These are phyloP conservation scores for Yarrowia deformans DNA, from an alignment of 805 yeast species.

Conservation along the genomic window DNA sequence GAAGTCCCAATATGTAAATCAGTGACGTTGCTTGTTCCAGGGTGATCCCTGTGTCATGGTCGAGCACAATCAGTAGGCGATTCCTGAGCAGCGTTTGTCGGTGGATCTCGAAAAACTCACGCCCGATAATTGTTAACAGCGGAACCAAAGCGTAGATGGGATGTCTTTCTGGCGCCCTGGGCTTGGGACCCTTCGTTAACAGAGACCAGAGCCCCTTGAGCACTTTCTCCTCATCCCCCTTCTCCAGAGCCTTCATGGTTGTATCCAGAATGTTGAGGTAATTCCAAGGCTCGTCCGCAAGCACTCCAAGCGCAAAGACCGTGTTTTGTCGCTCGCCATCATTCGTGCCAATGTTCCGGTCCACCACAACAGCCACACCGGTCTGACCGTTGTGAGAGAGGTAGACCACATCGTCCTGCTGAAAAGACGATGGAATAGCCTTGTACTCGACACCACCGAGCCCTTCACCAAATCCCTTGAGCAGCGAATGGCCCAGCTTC, in stretches of 20 bases:
- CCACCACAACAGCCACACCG: slow-evolving; percentile 33
- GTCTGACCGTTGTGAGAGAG: slow-evolving; percentile 10
- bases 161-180: slow-evolving; percentile 21
- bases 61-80: slow-evolving; percentile 19
- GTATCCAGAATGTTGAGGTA: slow-evolving; percentile 23
- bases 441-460: slow-evolving; percentile 28
- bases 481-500: slow-evolving; percentile 35
- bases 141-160: slow-evolving; percentile 27
- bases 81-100: slow-evolving; percentile 23
- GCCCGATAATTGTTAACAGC: slow-evolving; percentile 5
- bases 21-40: slow-evolving; percentile 23
- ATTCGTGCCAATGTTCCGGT: slow-evolving; percentile 7
- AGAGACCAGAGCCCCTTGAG: slow-evolving; percentile 7
- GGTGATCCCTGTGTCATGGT: slow-evolving; percentile 13
- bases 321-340: slow-evolving; percentile 22
- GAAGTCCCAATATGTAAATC: slow-evolving; percentile 29
- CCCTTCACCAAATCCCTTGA: slow-evolving; percentile 15
- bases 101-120: slow-evolving; percentile 28
- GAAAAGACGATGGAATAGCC: slow-evolving; percentile 35
- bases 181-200: slow-evolving; percentile 11
- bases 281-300: slow-evolving; percentile 34
- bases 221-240: slow-evolving; percentile 25
- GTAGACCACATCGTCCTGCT: slow-evolving; percentile 34
- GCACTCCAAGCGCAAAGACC: slow-evolving; percentile 37
- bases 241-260: slow-evolving; percentile 15